phyloP scores from a whole-genome alignment of 1,284 basidiomycete genomes.

The Trichosporon sp. region DNA sequence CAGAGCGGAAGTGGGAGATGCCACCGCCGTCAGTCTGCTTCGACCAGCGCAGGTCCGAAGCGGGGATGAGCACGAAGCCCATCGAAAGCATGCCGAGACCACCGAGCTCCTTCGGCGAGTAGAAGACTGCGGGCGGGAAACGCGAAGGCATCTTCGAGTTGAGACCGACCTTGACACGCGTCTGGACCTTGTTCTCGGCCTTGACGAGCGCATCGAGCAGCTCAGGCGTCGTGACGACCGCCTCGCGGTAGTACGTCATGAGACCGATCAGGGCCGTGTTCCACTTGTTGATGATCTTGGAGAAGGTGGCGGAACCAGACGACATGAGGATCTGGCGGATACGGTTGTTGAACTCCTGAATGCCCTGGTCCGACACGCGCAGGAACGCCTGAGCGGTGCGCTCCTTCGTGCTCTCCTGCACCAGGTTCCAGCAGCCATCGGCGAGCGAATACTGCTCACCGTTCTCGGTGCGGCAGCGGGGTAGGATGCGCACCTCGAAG shows the following conservation, averaged over 20 bases:
- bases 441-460: constrained; percentile 94
- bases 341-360: constrained; percentile 93
- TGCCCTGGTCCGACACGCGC: constrained; percentile 92
- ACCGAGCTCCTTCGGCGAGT: constrained; percentile 90
- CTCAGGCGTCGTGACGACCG: constrained; percentile 97
- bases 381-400: constrained; percentile 95
- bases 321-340: constrained; percentile 98
- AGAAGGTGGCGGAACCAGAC: constrained; percentile 96
- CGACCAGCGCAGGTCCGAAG: constrained; percentile 93
- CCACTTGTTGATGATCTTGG: constrained; percentile 99
- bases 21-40: constrained; percentile 95
- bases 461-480: constrained; percentile 77
- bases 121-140: constrained; percentile 95
- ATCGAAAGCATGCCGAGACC: constrained; percentile 99
- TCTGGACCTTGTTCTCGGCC: constrained; percentile 98
- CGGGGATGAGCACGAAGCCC: constrained; percentile 97
- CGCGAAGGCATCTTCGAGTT: constrained; percentile 99
- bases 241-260: constrained; percentile 98
- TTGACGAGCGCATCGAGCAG: constrained; percentile 90
- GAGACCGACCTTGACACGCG: constrained; percentile 96
- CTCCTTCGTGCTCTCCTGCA: constrained; percentile 93
- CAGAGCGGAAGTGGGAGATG: constrained; percentile 92
- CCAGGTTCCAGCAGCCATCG: constrained; percentile 96
- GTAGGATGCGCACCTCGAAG: constrained; percentile 94
- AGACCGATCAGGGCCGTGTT: constrained; percentile 90